Evolutionary conservation across 768 basidiomycete species (phyloP).

Genomic region (Terana coerulea): DNA sequence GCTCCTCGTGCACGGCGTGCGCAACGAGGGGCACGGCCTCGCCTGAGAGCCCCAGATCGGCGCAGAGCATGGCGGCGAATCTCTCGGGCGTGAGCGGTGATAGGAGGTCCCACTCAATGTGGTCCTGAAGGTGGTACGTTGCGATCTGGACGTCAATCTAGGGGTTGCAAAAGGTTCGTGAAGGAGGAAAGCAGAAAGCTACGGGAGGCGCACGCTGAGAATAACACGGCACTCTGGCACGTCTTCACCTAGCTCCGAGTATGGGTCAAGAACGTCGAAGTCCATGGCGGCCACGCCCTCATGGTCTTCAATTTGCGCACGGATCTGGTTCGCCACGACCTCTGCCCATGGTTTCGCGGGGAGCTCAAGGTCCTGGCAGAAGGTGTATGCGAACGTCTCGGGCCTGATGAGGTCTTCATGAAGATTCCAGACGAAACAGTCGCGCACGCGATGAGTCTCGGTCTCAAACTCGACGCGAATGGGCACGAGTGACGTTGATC

Average conservation of each 20-base stretch:
- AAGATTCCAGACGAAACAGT: slow-evolving; percentile 95
- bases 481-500: slow-evolving; percentile 65
- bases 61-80: slow-evolving; percentile 76
- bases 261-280: slow-evolving; percentile 52
- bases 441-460: slow-evolving; percentile 85
- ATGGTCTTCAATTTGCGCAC: slow-evolving; percentile 88
- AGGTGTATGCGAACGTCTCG: slow-evolving; percentile 77
- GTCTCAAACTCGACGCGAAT: slow-evolving; percentile 96
- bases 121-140: slow-evolving; percentile 86
- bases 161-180: neutral
- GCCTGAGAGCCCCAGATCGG: slow-evolving; percentile 83
- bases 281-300: slow-evolving; percentile 80
- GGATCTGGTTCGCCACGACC: slow-evolving; percentile 81
- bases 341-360: slow-evolving; percentile 63
- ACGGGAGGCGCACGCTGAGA: slow-evolving; percentile 53
- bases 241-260: slow-evolving; percentile 49
- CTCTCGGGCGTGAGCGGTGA: slow-evolving; percentile 86
- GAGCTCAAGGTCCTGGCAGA: slow-evolving; percentile 87
- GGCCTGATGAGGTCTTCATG: slow-evolving; percentile 86
- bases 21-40: slow-evolving; percentile 88
- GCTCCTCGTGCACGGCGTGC: slow-evolving; percentile 92
- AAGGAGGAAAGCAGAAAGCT: neutral
- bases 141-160: slow-evolving; percentile 98
- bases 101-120: slow-evolving; percentile 98
- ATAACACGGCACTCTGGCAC: slow-evolving; percentile 79